Evolutionary conservation across 805 yeast genomes (phyloP).

Genomic region (Helenozyma rhizophorensis): DNA sequence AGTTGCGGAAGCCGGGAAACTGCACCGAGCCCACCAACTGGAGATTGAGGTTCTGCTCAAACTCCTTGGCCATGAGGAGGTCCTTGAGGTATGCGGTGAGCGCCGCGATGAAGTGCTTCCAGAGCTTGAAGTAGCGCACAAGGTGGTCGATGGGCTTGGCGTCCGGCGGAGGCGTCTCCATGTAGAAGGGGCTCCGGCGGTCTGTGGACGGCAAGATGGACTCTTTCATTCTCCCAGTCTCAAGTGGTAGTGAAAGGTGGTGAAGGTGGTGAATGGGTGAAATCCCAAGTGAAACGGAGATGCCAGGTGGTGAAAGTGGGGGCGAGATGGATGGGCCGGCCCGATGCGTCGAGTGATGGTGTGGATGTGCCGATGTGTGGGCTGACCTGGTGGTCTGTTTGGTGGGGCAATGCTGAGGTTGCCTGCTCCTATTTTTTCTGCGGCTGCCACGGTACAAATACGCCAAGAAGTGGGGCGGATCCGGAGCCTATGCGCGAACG

Average conservation of each 20-base stretch:
- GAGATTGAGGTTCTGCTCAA: constrained; percentile 29
- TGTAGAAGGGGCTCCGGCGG: constrained; percentile 33
- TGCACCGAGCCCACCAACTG: constrained; percentile 37
- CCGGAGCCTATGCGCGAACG: too few species aligned
- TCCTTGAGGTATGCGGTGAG: constrained; percentile 37
- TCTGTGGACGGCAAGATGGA: constrained; percentile 29
- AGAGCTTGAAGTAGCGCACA: constrained; percentile 34
- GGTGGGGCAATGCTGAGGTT: too few species aligned
- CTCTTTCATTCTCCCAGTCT: constrained; percentile 1
- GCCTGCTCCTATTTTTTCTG: too few species aligned
- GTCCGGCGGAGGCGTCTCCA: constrained; percentile 35
- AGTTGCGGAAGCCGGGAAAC: constrained; percentile 43
- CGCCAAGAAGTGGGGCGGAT: too few species aligned
- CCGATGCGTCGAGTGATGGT: neutral
- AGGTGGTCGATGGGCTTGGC: constrained; percentile 37
- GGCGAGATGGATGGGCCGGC: neutral
- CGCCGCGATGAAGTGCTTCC: constrained; percentile 37
- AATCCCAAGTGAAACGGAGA: neutral
- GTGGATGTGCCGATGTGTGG: neutral
- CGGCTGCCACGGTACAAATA: too few species aligned
- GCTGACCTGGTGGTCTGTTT: too few species aligned
- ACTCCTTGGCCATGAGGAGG: constrained; percentile 45
- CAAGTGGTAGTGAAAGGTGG: neutral
- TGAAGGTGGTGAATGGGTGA: too few species aligned
- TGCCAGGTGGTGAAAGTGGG: neutral